Conservation (phyloP, 2,329 filamentous ascomycete species). For the Exophiala mesophila region DNA sequence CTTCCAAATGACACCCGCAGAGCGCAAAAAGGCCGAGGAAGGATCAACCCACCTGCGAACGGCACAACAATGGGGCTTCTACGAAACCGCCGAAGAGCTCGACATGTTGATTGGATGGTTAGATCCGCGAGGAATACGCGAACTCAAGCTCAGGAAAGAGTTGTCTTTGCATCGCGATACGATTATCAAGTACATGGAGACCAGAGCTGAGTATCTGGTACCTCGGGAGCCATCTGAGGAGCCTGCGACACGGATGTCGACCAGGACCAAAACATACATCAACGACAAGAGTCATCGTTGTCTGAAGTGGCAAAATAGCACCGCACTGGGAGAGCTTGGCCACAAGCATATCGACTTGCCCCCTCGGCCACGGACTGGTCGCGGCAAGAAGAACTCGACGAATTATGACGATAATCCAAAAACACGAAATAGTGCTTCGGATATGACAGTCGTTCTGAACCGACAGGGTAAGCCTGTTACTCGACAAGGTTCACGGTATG, state of each 20-base stretch:
- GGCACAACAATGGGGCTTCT: conserved; percentile 85
- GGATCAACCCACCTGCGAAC: conserved; percentile 71
- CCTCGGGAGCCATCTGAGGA: conserved; percentile 43
- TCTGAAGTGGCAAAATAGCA: conserved; percentile 61
- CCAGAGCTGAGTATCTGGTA: conserved; percentile 67
- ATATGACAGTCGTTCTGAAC: conserved; percentile 27
- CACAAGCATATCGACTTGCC: conserved; percentile 58
- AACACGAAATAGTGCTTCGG: conserved; percentile 26
- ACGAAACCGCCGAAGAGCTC: conserved; percentile 72
- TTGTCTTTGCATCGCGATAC: conserved; percentile 69
- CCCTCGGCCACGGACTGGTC: conserved; percentile 35
- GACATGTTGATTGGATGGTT: conserved; percentile 82
- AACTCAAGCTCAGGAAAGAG: conserved; percentile 83
- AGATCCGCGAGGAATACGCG: conserved; percentile 78
- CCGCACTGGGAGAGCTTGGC: conserved; percentile 54
- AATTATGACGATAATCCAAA: conserved; percentile 29
- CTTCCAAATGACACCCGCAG: conserved; percentile 76
- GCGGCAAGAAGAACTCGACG: conserved; percentile 30
- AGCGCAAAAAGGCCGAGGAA: conserved; percentile 83
- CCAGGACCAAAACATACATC: conserved; percentile 57
- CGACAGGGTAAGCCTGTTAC: conserved; percentile 48
- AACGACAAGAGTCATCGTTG: conserved; percentile 55
- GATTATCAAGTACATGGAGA: conserved; percentile 75
- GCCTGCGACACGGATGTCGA: conserved; percentile 54
- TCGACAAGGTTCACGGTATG: conserved; percentile 48